phyloP scores from a whole-genome alignment of 805 yeast species.

The Cyberlindnera maclurae region DNA sequence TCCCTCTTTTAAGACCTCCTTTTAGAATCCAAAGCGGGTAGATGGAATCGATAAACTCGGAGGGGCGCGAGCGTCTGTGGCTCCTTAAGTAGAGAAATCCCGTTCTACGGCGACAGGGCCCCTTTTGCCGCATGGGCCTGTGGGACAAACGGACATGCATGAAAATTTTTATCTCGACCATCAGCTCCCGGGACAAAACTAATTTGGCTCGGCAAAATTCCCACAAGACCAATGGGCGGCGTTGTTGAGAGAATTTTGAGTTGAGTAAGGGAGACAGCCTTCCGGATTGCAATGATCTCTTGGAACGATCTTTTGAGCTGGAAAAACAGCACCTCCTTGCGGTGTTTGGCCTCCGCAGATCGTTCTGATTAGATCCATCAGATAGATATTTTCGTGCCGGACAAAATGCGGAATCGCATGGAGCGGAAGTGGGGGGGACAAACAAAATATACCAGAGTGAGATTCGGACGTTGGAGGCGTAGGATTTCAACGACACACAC shows the following conservation, averaged over 20 bases:
- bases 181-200: conserved; percentile 12
- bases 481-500: too few species aligned
- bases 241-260: too few species aligned
- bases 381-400: conserved; percentile 3
- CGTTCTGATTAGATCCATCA: conserved; percentile 8
- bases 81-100: neutral
- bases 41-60: conserved; percentile 13
- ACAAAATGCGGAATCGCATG: neutral
- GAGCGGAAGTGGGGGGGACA: too few species aligned
- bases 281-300: too few species aligned
- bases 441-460: too few species aligned
- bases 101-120: neutral
- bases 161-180: conserved; percentile 21
- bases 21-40: neutral
- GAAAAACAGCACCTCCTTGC: neutral
- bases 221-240: too few species aligned
- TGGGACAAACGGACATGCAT: conserved; percentile 1
- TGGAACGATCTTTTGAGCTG: too few species aligned
- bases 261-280: too few species aligned
- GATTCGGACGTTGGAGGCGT: too few species aligned
- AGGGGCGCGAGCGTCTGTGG: neutral
- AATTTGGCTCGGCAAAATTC: too few species aligned
- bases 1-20: neutral
- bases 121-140: neutral
- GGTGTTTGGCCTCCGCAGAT: conserved; percentile 4